Base-by-base conservation (phyloP, 2,329 filamentous ascomycete species). In the Claviceps pazoutovae region DNA sequence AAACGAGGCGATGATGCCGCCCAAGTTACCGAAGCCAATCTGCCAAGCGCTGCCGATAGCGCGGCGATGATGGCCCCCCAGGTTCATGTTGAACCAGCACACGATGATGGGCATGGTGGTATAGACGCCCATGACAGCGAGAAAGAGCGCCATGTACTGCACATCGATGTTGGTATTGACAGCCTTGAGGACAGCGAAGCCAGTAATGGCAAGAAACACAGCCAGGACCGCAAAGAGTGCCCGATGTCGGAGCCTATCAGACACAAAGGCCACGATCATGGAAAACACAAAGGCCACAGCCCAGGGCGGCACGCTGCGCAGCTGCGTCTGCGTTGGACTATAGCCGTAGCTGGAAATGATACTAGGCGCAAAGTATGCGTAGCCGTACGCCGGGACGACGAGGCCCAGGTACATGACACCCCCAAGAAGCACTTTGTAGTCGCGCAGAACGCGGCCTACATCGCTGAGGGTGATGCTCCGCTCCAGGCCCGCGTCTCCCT, bases 31-130 rank as follows among this genome's bases (percentile, higher is more conserved):
- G 57, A 89, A 88, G 0, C 83, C 83, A 44, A 90, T 74, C 64
- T 89, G 85, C 83, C 83, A 89, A 1, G 83, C 86, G 8, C 79
- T 79, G 13, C 85, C 85, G 16, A 89, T 78, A 8, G 81, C 75
- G 44, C 85, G 74, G 3, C 84, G 76, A 53, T 82, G 82, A 62
- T 89, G 86, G 0, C 84, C 85, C 2, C 80, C 80, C 1, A 88
- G 70, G 59, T 89, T 90, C 79, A 88, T 88, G 59, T 83, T 84
- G 66, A 84, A 89, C 85, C 86, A 90, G 64, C 84, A 89, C 7
- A 89, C 78, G 44, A 89, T 80, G 34, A 95, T 82, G 0, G 91
- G 89, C 84, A 95, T 90, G n/a, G 89, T 87, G 1, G 81, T 82
- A 68, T 94, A 96, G 0, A 79, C 77, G 48, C 88, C 88, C 70